Base-by-base conservation (phyloP, 208 protist genomes). In the Giardia duodenalis region DNA sequence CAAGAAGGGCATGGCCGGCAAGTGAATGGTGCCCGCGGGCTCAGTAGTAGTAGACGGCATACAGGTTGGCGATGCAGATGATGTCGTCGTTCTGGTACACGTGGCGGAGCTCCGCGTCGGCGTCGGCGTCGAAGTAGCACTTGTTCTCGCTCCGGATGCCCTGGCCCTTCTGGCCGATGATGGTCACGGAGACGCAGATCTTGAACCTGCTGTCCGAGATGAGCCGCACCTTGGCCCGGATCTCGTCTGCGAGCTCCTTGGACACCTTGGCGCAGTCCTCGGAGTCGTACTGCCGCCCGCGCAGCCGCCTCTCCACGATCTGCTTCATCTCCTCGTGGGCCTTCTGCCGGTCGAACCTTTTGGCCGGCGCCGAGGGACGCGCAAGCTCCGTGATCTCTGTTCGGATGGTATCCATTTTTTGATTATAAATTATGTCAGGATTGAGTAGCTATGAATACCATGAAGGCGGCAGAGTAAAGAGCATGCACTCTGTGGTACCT, bases 211-310 rank as follows among this genome's bases (percentile, higher is more conserved):
- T n/a, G 10, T 22, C 88, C 19, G 44, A 4, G 45, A 47, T 4
- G 45, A 91, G n/a, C 43, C 88, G n/a, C 2, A 91, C 44, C 44
- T 91, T 91, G 44, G 1, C 44, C 10, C 88, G 1, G 44, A 91
- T 47, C 45, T 91, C 88, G 47, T 91, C 88, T 46, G 88, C 88
- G 0, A 91, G 44, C n/a, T 91, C 88, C 88, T 91, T 91, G 1
- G 88, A 47, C 43, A 91, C 0, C 44, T 91, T 91, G 0, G 88
- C 44, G 88, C 42, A 22, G 44, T 91, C 88, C 45, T 91, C 88
- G 4, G 88, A 47, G n/a, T 91, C 88, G n/a, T 91, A 91, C 44
- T n/a, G 4, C 45, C 47, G 44, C 44, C 44, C 44, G 1, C 44
- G 10, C 43, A 91, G 45, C 44, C 47, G 44, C 45, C 47, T 46